Conservation (phyloP, 495 filamentous ascomycete genomes). For the Sordaria brevicollis region DNA sequence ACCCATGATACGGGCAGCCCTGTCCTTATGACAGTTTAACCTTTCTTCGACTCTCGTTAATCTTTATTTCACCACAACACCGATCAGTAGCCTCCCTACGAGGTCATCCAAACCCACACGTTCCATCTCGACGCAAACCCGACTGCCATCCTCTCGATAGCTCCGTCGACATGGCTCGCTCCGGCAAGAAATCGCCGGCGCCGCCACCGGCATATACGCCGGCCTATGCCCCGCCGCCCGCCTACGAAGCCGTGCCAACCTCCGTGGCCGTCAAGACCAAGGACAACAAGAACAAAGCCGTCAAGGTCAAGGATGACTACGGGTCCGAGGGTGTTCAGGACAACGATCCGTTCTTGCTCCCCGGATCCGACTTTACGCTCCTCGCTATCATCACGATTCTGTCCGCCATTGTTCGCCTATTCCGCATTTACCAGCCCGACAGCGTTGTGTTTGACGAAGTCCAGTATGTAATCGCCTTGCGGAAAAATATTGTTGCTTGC, state of each 20-base stretch:
- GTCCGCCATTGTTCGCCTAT: slow-evolving; percentile 72
- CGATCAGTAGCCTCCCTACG: slow-evolving; percentile 9
- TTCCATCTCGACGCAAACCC: neutral
- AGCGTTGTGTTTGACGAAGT: slow-evolving; percentile 99
- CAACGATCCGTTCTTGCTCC: slow-evolving; percentile 65
- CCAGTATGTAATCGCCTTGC: slow-evolving; percentile 49
- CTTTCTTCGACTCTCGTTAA: slow-evolving; percentile 41
- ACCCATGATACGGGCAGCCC: slow-evolving; percentile 17
- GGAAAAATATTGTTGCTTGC: neutral
- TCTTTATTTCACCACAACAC: slow-evolving; percentile 9
- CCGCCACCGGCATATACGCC: slow-evolving; percentile 18
- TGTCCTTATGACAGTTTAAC: slow-evolving; percentile 32
- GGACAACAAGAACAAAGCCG: slow-evolving; percentile 21
- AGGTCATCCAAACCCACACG: neutral
- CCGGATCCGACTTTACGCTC: slow-evolving; percentile 69
- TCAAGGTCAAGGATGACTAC: slow-evolving; percentile 42
- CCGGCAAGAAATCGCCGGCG: slow-evolving; percentile 30
- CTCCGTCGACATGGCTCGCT: slow-evolving; percentile 29
- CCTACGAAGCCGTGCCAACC: neutral
- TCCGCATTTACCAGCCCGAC: slow-evolving; percentile 89
- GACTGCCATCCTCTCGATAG: neutral
- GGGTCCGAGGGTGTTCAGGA: slow-evolving; percentile 56
- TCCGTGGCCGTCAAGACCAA: slow-evolving; percentile 14
- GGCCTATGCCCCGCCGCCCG: neutral
- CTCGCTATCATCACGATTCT: slow-evolving; percentile 63